Evolutionary conservation across 345 rosid genomes (phyloP).

Genomic region (Eucalyptus tenuipes): DNA sequence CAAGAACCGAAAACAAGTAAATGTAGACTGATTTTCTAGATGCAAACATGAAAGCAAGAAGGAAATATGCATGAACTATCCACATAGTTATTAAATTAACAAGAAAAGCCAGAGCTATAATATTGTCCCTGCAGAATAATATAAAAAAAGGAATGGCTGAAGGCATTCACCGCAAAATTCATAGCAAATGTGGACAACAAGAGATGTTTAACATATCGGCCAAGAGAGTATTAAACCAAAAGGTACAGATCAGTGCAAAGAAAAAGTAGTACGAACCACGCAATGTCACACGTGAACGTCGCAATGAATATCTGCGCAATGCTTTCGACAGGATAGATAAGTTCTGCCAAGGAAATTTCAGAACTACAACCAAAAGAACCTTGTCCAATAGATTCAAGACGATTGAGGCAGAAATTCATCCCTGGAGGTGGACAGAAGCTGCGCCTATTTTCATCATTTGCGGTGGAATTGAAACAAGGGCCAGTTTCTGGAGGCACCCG

Average conservation of each 20-base stretch:
- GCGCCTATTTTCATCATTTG: neutral
- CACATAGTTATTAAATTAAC: neutral
- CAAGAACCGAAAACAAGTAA: neutral
- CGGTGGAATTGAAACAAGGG: neutral
- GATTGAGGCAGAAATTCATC: slow-evolving; percentile 60
- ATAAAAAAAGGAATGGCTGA: neutral
- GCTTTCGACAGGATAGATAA: slow-evolving; percentile 58
- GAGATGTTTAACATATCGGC: neutral
- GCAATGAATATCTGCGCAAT: slow-evolving; percentile 65
- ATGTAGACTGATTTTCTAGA: neutral
- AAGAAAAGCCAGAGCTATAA: neutral
- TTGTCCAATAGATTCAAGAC: slow-evolving; percentile 38
- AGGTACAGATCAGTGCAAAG: neutral
- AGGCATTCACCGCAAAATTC: neutral
- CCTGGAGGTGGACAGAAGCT: slow-evolving; percentile 30
- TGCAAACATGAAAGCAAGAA: neutral
- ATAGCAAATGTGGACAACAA: neutral
- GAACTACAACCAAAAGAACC: slow-evolving; percentile 15
- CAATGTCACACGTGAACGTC: slow-evolving; percentile 75
- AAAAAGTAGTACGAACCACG: slow-evolving; percentile 33
- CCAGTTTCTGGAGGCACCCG: slow-evolving; percentile 1
- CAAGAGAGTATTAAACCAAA: neutral
- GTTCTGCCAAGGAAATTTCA: slow-evolving; percentile 60
- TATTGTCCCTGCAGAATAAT: neutral
- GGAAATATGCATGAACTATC: neutral